Evolutionary conservation across 164 flowering plant genomes (phyloP), one percentile per base, ranked within the genome.

Genomic region (Piper longum): DNA sequence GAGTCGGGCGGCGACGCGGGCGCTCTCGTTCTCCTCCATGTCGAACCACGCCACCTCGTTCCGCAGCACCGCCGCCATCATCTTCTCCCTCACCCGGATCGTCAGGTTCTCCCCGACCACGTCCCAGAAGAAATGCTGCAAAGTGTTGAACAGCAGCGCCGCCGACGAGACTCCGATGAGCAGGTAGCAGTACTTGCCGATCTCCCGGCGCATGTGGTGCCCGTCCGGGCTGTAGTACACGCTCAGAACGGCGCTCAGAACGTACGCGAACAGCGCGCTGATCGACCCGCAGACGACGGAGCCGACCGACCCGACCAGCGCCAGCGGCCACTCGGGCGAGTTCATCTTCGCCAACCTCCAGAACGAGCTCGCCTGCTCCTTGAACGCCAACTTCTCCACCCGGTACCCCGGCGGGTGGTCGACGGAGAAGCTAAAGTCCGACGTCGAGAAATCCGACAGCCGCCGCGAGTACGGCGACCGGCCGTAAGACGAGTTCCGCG

Each of bases 21-120:
- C 89, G 71, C 97, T 90, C 79, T 84, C 92, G 59, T 93, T 88
- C 77, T 90, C 99, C 72, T 93, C 99, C 67, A 75, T 85, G 71
- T 93, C 99, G 66, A 90, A 93, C 99, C 99, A 93, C 19, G 91
- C 95, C 81, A 88, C 79, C 75, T 93, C 99, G 66, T 90, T 93
- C 66, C 82, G 82, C 67, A 93, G 70, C 43, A 93, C 91, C 0
- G 97, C 90, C 4, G 82, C 76, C 69, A 90, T 69, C 99, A 93
- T 93, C 70, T 84, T 87, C 75, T 90, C 96, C 66, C 99, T 76
- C 56, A 93, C 99, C 5, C 99, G 70, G 67, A 83, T 88, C 0
- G 96, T 93, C 4, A 93, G 79, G 70, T 93, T 93, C 73, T 93
- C 99, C 6, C 99, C 99, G 16, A 93, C 97, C 6, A 87, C 81